Evolutionary conservation across 202 grass and related monocot species (phyloP).

Genomic region (Bolboschoenoplectus hybrid): DNA sequence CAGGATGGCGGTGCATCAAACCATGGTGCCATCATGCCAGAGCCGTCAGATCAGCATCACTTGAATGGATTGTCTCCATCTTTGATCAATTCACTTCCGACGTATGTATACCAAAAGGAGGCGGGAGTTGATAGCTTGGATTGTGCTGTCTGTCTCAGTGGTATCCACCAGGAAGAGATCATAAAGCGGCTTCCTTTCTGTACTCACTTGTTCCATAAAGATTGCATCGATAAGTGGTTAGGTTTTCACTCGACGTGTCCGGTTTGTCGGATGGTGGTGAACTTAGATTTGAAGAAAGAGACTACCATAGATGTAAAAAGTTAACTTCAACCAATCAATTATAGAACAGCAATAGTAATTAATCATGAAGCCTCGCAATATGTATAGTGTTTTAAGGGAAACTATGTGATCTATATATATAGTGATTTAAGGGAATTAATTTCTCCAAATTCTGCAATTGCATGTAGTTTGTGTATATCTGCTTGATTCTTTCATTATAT

Average conservation of each 20-base stretch:
- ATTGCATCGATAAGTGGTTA: constrained; percentile 25
- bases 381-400: neutral
- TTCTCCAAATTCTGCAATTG: neutral
- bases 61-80: neutral
- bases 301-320: neutral
- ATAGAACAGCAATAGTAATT: neutral
- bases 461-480: neutral
- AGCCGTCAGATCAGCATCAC: neutral
- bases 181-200: constrained; percentile 22
- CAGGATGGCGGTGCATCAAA: neutral
- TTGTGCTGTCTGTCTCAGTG: constrained; percentile 14
- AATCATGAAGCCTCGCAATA: neutral
- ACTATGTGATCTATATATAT: neutral
- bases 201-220: constrained; percentile 27
- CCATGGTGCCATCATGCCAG: neutral
- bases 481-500: neutral
- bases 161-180: constrained; percentile 2
- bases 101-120: neutral
- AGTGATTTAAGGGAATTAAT: neutral
- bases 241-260: neutral
- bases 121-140: neutral
- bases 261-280: neutral
- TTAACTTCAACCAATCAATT: neutral
- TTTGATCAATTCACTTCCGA: neutral
- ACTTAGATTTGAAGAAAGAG: neutral